Evolutionary conservation across 2,329 filamentous ascomycete genomes (phyloP).

Genomic region (Fusarium algeriense): DNA sequence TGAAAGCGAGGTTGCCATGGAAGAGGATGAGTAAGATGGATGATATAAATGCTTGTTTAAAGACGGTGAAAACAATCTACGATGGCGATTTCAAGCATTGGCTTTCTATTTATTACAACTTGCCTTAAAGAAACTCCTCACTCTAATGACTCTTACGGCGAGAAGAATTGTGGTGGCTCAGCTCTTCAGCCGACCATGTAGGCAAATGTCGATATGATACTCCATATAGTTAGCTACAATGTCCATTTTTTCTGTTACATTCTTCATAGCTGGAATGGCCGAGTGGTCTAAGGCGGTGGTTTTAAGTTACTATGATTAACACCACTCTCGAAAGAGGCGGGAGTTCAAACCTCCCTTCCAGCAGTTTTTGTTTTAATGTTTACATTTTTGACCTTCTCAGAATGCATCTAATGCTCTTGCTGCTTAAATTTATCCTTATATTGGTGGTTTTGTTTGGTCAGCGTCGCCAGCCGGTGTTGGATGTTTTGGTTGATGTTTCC

Average conservation of each 20-base stretch:
- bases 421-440: background rate
- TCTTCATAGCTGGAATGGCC: constrained; percentile 8
- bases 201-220: fast-evolving
- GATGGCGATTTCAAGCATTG: background rate
- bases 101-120: background rate
- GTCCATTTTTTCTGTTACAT: background rate
- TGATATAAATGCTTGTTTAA: background rate
- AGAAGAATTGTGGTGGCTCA: constrained; percentile 23
- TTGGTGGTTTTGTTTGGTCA: background rate
- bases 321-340: constrained; percentile 17
- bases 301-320: constrained; percentile 2
- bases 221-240: fast-evolving
- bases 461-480: background rate
- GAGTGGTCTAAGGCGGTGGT: constrained; percentile 17
- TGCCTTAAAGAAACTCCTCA: background rate
- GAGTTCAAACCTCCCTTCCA: constrained; percentile 15
- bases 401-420: background rate
- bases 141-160: constrained; percentile 36
- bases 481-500: background rate
- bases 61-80: background rate
- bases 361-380: background rate
- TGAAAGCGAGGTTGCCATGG: constrained; percentile 32
- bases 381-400: background rate
- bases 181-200: background rate
- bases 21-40: background rate